Conservation (phyloP, 169 alveolate genomes). For the Plasmodium chabaudi region DNA sequence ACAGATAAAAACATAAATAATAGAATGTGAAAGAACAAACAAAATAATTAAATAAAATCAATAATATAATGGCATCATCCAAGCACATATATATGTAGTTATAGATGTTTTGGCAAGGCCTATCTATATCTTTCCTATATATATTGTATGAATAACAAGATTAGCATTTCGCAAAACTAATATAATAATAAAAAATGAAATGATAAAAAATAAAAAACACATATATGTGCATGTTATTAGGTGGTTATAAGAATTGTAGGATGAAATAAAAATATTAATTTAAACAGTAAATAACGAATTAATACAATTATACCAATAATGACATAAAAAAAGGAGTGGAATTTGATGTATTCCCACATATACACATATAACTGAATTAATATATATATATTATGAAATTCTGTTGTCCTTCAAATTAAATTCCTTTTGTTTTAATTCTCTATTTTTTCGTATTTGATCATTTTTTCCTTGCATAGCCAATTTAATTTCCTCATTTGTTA, state of each 20-base stretch:
- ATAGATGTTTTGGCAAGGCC: background rate
- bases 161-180: no score
- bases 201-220: no score
- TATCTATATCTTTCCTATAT: no score
- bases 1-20: conserved; percentile 3
- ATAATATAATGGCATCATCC: background rate
- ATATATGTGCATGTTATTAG: no score
- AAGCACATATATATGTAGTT: conserved; percentile 1
- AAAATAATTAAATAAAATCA: conserved; percentile 28
- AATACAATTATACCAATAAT: no score
- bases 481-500: conserved; percentile 84
- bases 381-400: conserved; percentile 36
- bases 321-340: no score
- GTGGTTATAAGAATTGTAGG: no score
- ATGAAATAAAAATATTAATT: no score
- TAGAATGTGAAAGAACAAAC: conserved; percentile 8
- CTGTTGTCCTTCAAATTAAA: conserved; percentile 68
- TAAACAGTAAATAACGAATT: no score
- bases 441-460: conserved; percentile 75
- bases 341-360: background rate
- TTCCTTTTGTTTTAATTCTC: conserved; percentile 57
- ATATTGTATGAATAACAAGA: no score
- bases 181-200: no score
- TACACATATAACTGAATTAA: background rate
- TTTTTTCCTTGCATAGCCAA: conserved; percentile 83